These are phyloP conservation scores for Sarcomyxa edulis DNA, from an alignment of 768 basidiomycete species.

Conservation along the genomic window DNA sequence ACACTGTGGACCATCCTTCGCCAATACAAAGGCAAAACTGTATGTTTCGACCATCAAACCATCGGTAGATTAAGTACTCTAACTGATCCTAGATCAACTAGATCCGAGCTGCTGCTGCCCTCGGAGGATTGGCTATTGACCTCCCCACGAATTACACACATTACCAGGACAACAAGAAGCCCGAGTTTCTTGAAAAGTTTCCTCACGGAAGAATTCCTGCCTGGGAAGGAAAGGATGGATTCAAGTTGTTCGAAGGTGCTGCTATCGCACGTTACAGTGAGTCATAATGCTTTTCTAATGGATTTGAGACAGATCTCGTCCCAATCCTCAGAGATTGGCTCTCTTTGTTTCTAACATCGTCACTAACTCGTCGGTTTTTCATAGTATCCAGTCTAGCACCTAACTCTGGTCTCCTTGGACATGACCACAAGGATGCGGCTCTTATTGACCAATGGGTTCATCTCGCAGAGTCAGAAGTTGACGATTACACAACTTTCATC, in stretches of 20 bases:
- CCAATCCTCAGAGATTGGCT: too few species aligned
- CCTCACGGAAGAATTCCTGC: conserved; percentile 83
- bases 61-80: too few species aligned
- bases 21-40: conserved; percentile 41
- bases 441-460: conserved; percentile 84
- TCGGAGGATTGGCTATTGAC: conserved; percentile 53
- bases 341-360: too few species aligned
- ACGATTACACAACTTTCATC: conserved; percentile 27
- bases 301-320: too few species aligned
- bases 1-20: conserved; percentile 52
- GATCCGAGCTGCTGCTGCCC: conserved; percentile 54
- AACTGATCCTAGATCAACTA: conserved; percentile 17
- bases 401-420: conserved; percentile 75
- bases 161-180: conserved; percentile 61
- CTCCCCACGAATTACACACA: conserved; percentile 51
- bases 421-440: conserved; percentile 59
- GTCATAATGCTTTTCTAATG: too few species aligned
- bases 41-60: conserved; percentile 27
- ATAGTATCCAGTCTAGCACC: conserved; percentile 74
- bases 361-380: too few species aligned
- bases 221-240: conserved; percentile 70
- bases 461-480: conserved; percentile 66
- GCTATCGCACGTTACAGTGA: conserved; percentile 88
- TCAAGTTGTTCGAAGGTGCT: conserved; percentile 69
- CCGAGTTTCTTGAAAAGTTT: conserved; percentile 71